Percentiles rank a stretch among this genome's conserved stretches.
Conservation (phyloP, 139 green algal genomes). For the Desmodesmus armatus region DNA sequence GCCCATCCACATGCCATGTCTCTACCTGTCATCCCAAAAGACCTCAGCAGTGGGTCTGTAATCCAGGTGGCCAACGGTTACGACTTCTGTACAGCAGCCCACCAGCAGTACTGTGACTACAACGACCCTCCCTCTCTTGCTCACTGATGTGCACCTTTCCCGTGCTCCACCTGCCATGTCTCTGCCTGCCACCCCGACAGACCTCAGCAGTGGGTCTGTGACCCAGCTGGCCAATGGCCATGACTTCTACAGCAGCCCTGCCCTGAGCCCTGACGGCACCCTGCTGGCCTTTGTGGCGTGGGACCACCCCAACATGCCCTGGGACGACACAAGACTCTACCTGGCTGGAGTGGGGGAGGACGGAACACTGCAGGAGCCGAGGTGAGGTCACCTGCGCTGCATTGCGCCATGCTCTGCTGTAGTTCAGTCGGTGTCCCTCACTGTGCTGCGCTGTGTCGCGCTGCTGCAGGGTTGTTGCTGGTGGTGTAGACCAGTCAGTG, state of each 20-base stretch:
- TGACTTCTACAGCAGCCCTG: constrained; percentile 80
- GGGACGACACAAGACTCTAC: constrained; percentile 70
- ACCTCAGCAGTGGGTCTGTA: no score
- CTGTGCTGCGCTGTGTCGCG: no score
- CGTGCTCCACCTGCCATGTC: no score
- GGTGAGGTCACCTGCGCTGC: not conserved
- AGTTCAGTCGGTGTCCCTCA: not conserved
- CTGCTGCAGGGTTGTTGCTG: constrained; percentile 53
- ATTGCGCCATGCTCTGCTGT: not conserved
- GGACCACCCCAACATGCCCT: constrained; percentile 80
- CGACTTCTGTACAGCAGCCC: no score
- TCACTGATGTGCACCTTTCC: no score
- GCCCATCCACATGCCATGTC: no score
- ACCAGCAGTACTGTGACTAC: no score
- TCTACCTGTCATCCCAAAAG: no score
- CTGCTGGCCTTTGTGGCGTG: constrained; percentile 77
- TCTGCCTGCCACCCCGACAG: no score
- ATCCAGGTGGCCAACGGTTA: no score
- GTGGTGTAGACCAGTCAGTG: constrained; percentile 56
- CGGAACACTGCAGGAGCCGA: constrained; percentile 36
- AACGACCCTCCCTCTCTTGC: no score
- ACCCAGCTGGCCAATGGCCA: constrained; percentile 59
- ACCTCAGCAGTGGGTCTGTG: constrained; percentile 55
- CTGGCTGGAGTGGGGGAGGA: constrained; percentile 59
- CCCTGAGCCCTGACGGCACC: constrained; percentile 64